phyloP scores from a whole-genome alignment of 768 basidiomycete genomes.

The Cystofilobasidium macerans region DNA sequence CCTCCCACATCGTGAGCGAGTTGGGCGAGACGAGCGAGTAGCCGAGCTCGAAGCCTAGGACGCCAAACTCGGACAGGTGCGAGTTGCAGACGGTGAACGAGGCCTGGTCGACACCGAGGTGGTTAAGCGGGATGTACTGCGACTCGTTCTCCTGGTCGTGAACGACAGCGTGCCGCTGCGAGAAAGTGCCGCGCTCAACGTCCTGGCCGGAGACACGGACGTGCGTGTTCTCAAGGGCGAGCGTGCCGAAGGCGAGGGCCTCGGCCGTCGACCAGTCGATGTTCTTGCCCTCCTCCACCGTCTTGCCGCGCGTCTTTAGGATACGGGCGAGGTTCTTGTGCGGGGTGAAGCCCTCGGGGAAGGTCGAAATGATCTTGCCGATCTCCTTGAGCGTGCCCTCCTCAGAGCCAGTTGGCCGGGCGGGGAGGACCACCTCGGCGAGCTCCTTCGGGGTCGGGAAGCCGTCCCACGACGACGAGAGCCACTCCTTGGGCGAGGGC shows the following conservation, averaged over 20 bases:
- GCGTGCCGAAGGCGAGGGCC: slow-evolving; percentile 86
- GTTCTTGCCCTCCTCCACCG: slow-evolving; percentile 75
- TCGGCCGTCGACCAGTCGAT: slow-evolving; percentile 99
- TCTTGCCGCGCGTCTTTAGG: slow-evolving; percentile 72
- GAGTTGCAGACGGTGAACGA: slow-evolving; percentile 93
- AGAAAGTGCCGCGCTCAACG: slow-evolving; percentile 97
- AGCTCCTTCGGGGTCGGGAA: slow-evolving; percentile 96
- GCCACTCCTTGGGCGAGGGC: slow-evolving; percentile 90
- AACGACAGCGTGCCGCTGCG: slow-evolving; percentile 90
- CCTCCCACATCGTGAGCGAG: slow-evolving; percentile 91
- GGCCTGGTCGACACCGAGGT: slow-evolving; percentile 79
- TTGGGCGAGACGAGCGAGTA: slow-evolving; percentile 96
- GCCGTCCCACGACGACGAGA: slow-evolving; percentile 93
- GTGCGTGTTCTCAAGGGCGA: slow-evolving; percentile 84
- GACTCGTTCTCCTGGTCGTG: slow-evolving; percentile 90
- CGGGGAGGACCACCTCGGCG: slow-evolving; percentile 83
- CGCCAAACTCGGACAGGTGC: slow-evolving; percentile 85
- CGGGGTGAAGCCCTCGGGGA: slow-evolving; percentile 70
- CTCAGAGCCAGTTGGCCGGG: slow-evolving; percentile 70
- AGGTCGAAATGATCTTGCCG: slow-evolving; percentile 75
- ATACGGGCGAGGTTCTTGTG: slow-evolving; percentile 94
- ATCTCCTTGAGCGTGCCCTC: slow-evolving; percentile 66
- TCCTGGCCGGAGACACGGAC: slow-evolving; percentile 95
- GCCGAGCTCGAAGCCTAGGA: slow-evolving; percentile 92
- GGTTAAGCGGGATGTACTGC: slow-evolving; percentile 79